Percentiles rank a stretch among this genome's conserved stretches.
phyloP scores from a whole-genome alignment of 306 rosid species.

The Inga laurina region DNA sequence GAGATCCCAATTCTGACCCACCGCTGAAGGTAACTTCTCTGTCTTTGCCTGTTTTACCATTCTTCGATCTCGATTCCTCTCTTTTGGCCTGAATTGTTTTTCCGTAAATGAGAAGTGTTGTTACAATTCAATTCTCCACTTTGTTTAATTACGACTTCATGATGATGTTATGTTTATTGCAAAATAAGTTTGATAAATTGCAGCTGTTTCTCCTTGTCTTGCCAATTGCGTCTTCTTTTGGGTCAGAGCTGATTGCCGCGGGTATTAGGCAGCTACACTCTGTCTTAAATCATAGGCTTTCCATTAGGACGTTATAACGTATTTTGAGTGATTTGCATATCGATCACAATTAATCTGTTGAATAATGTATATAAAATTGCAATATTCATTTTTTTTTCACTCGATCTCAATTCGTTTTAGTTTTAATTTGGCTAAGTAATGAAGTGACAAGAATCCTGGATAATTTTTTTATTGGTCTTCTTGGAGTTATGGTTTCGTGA shows the following conservation, averaged over 20 bases:
- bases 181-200: neutral
- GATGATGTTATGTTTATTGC: neutral
- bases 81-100: neutral
- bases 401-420: neutral
- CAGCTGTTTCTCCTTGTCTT: neutral
- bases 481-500: slow-evolving; percentile 14
- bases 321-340: neutral
- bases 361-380: neutral
- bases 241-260: neutral
- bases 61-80: slow-evolving; percentile 41
- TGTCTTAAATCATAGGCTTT: neutral
- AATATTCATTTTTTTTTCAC: neutral
- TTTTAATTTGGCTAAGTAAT: neutral
- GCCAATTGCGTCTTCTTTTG: neutral
- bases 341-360: neutral
- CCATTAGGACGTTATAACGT: neutral
- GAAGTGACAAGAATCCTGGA: neutral
- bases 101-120: neutral
- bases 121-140: neutral
- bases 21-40: slow-evolving; percentile 71
- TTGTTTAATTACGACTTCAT: neutral
- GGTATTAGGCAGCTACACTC: neutral
- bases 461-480: neutral
- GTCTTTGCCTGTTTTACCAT: neutral
- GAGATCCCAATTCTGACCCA: slow-evolving; percentile 81